These are phyloP conservation scores for Sordaria brevicollis DNA, from an alignment of 495 filamentous ascomycete species.

Conservation along the genomic window DNA sequence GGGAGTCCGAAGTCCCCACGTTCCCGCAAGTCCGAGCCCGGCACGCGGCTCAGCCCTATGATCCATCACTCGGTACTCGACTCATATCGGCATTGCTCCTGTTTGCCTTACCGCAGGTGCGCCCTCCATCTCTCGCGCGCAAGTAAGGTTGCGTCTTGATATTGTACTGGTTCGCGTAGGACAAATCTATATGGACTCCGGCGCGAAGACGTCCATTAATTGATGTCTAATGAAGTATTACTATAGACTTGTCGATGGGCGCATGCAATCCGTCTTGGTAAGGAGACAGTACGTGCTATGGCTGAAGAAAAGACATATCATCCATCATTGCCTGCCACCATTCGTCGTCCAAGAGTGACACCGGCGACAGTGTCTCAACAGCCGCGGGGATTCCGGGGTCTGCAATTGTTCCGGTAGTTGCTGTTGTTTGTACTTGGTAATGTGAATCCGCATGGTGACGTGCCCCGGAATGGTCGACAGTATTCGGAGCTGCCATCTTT, in stretches of 20 bases:
- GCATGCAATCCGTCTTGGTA: too few relatives aligned
- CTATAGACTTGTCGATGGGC: too few relatives aligned
- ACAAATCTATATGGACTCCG: too few relatives aligned
- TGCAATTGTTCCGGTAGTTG: background rate
- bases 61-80: background rate
- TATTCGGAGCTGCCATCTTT: background rate
- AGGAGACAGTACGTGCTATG: too few relatives aligned
- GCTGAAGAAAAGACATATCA: slow-evolving; percentile 1
- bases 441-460: background rate
- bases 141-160: background rate
- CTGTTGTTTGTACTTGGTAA: background rate
- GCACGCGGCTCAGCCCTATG: background rate
- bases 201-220: too few relatives aligned
- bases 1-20: background rate
- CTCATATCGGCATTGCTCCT: background rate
- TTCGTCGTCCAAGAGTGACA: background rate
- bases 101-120: background rate
- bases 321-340: slow-evolving; percentile 9
- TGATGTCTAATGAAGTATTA: too few relatives aligned
- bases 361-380: background rate
- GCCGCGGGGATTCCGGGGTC: background rate
- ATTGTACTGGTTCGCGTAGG: too few relatives aligned
- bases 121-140: background rate
- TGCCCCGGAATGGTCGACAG: slow-evolving; percentile 3
- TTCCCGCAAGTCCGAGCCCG: background rate